Conservation (phyloP, 805 yeast species). For the Wickerhamiella siamensis region DNA sequence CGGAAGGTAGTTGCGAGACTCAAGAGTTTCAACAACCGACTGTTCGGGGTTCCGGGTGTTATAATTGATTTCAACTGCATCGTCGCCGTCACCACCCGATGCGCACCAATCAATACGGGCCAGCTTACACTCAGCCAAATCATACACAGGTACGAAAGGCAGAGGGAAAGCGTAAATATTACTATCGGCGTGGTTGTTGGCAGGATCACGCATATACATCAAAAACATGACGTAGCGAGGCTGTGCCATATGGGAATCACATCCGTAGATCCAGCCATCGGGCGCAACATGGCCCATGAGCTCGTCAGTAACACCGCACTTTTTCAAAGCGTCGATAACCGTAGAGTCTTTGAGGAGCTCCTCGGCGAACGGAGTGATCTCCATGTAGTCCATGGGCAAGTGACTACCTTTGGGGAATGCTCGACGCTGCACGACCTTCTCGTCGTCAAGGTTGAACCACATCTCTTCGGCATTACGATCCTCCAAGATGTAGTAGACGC, state of each 20-base stretch:
- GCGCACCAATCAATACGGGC: conserved; percentile 64
- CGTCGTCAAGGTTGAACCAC: conserved; percentile 47
- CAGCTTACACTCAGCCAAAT: conserved; percentile 43
- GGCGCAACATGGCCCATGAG: conserved; percentile 14
- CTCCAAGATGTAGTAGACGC: conserved; percentile 47
- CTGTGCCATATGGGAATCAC: conserved; percentile 37
- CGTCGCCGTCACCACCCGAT: conserved; percentile 55
- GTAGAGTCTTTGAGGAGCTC: conserved; percentile 63
- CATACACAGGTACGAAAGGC: conserved; percentile 61
- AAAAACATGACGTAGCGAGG: conserved; percentile 45
- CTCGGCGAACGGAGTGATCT: conserved; percentile 9
- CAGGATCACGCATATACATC: conserved; percentile 61
- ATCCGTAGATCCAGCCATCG: conserved; percentile 63
- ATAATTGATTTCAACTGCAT: conserved; percentile 38
- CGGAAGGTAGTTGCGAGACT: conserved; percentile 59
- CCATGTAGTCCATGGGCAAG: conserved; percentile 58
- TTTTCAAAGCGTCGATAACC: conserved; percentile 73
- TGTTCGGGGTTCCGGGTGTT: conserved; percentile 38
- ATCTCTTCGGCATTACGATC: conserved; percentile 47
- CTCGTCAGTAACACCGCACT: conserved; percentile 38
- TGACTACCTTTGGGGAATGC: conserved; percentile 45
- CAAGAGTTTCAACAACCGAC: conserved; percentile 43
- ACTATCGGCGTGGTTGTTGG: conserved; percentile 27
- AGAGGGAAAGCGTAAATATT: conserved; percentile 61
- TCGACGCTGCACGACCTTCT: conserved; percentile 44